phyloP scores from a whole-genome alignment of 306 rosid species.

The Hippophae rhamnoides region DNA sequence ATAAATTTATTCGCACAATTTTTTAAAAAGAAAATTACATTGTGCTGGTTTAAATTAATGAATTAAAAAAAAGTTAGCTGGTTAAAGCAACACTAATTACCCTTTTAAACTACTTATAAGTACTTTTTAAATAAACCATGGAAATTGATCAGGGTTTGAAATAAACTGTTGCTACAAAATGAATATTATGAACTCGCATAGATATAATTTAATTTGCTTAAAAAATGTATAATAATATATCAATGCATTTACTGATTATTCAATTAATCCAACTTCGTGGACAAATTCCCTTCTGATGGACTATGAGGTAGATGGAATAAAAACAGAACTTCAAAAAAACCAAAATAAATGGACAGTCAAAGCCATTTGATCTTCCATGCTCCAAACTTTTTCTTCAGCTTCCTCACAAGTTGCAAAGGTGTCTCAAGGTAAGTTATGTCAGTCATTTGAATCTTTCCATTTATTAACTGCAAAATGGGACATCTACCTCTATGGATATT shows the following conservation, averaged over 20 bases:
- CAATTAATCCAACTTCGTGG: constrained; percentile 6
- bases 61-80: too few species aligned
- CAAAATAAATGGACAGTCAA: constrained; percentile 26
- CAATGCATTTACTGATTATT: background rate
- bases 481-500: constrained; percentile 40
- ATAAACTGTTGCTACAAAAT: too few species aligned
- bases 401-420: constrained; percentile 55
- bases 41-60: too few species aligned
- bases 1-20: too few species aligned
- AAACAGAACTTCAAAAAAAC: constrained; percentile 30
- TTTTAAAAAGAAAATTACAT: too few species aligned
- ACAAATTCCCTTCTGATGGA: constrained; percentile 38
- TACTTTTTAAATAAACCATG: too few species aligned
- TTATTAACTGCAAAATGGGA: constrained; percentile 6
- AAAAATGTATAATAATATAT: too few species aligned
- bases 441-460: background rate
- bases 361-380: constrained; percentile 35
- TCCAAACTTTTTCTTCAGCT: constrained; percentile 46
- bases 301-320: constrained; percentile 27
- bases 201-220: too few species aligned
- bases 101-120: too few species aligned
- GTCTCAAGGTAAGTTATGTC: constrained; percentile 46
- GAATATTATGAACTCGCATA: too few species aligned
- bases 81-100: too few species aligned
- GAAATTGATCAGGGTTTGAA: too few species aligned